Conservation (phyloP, 768 basidiomycete genomes). For the Phlegmacium glaucopus region DNA sequence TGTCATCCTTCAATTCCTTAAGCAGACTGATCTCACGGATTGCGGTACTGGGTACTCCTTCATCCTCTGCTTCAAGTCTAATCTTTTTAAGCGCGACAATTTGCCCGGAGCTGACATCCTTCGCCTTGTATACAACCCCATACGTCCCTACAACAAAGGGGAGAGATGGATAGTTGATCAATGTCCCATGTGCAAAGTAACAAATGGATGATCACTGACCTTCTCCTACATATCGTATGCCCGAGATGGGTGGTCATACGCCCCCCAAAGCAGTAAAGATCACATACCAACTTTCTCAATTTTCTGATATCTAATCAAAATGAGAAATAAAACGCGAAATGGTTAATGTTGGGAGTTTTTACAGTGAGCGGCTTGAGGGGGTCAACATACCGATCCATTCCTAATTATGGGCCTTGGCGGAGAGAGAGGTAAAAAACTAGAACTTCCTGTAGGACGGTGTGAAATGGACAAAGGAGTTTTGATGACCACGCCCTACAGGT, state of each 20-base stretch:
- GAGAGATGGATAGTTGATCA: conserved; percentile 1
- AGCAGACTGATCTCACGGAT: conserved; percentile 97
- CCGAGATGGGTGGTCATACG: conserved; percentile 12
- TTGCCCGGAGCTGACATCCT: conserved; percentile 70
- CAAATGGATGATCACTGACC: conserved; percentile 30
- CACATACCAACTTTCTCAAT: conserved; percentile 96
- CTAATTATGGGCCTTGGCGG: neutral
- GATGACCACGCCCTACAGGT: conserved; percentile 6
- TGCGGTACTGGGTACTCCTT: conserved; percentile 96
- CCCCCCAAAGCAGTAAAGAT: conserved; percentile 14
- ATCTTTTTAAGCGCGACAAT: conserved; percentile 99
- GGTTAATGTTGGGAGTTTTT: too few relatives aligned
- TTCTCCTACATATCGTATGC: conserved; percentile 39
- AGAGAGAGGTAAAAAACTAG: neutral
- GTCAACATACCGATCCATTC: conserved; percentile 43
- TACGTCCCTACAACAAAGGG: conserved; percentile 72
- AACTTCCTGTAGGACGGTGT: neutral
- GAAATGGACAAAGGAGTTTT: neutral
- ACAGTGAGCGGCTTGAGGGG: neutral
- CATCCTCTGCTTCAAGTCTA: conserved; percentile 95
- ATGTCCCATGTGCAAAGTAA: conserved; percentile 1
- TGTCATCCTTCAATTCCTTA: conserved; percentile 95
- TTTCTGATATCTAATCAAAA: conserved; percentile 80
- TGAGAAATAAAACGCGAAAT: too few relatives aligned
- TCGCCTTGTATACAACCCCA: conserved; percentile 97